Evolutionary conservation across 345 rosid genomes (phyloP), one percentile per base, ranked within the genome.

Genomic region (Erodium maritimum): DNA sequence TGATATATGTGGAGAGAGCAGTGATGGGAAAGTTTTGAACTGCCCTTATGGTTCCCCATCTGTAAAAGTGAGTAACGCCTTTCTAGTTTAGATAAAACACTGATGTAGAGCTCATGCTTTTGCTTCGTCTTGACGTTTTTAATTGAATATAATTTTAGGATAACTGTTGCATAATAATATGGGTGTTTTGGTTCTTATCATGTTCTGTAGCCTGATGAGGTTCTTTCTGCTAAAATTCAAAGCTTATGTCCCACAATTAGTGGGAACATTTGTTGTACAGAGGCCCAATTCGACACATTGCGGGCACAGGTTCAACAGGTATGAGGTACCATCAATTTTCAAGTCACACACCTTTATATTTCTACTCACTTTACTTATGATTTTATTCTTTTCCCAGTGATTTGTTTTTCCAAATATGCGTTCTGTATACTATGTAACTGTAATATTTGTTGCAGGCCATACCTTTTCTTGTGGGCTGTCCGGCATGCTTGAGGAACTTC

Each of bases 401-500:
- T 24, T 21, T 54, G 23, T 54, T 21, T 54, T 55, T 21, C 33
- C 8, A 55, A 21, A 24, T 51, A 51, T 51, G 20, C 21, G 4
- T 55, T 45, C 45, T 55, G 2, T 37, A 10, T 12, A 37, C 51
- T 37, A 12, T 55, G 4, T 42, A 19, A 23, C 22, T 37, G 9
- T 23, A 46, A 25, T 46, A 21, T 61, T 24, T 69, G 52, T 73
- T 73, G 62, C 74, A 91, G 98, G 98, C 91, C 62, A 80, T 91
- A 61, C 95, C 98, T 55, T 83, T 91, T 68, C 91, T 91, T 48
- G 96, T 88, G 50, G 98, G 98, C 63, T 91, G 98, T 80, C 98
- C 98, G 29, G 95, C 98, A 50, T 91, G 98, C 83, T 75, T 91
- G 76, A 86, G 96, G 78, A 91, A 91, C 75, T 91, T 91, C 73